Evolutionary conservation across 2,329 filamentous ascomycete species (phyloP), one percentile per base, ranked within the genome.

Genomic region (Epichloe gansuensis): DNA sequence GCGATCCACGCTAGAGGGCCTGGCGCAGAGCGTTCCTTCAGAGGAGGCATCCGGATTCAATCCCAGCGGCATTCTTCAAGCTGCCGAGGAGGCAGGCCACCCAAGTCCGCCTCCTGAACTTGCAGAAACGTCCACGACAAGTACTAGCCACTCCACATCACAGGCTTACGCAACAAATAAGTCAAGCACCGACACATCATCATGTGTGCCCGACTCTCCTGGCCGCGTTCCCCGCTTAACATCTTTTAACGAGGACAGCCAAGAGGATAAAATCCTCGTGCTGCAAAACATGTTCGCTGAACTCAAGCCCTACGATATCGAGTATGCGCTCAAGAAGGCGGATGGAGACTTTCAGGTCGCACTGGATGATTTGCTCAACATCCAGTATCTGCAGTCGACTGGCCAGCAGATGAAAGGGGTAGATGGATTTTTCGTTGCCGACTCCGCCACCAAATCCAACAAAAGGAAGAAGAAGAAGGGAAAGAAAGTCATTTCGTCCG

Each of bases 11-110:
- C 73, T 96, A 1, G 74, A 85, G n/a, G 66, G 69, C 1, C 68
- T 96, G 13, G 85, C 84, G 49, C 71, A 78, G 34, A 71, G 77
- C 53, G 88, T 85, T 0, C 64, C 71, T 0, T 68, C 70, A 1
- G 85, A 93, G 63, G 87, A 93, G 61, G 77, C 81, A 15, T 82
- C 80, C 9, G 82, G 82, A 0, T 95, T 95, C 62, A 88, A 93
- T 58, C 80, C 87, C 0, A 88, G 85, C 35, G 88, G 85, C 3
- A 79, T 84, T 27, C 78, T 81, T 31, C 77, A 75, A 12, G 59
- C 42, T 11, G 48, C 43, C 2, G 68, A 65, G 17, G 60, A 57
- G 27, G 31, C 3, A 36, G 59, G 56, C 17, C 53, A 54, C 5
- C 47, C 12, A n/a, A n/a, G n/a, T n/a, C 4, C 7, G 11, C 35